A percentile compares a stretch with the other conserved stretches of the same genome.
phyloP scores from a whole-genome alignment of 805 yeast species.

The Tetrapisispora nanseiensis region DNA sequence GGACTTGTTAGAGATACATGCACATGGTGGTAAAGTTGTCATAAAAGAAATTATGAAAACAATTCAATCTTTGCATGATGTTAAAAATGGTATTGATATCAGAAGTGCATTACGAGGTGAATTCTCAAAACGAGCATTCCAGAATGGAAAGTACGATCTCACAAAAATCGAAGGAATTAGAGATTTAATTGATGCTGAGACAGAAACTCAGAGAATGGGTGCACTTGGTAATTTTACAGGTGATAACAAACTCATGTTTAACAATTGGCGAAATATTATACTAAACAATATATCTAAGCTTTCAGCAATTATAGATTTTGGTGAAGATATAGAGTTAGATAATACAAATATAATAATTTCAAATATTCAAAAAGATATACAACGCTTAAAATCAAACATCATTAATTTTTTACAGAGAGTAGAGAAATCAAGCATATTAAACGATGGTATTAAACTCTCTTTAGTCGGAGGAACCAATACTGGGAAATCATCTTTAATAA shows the following conservation, averaged over 20 bases:
- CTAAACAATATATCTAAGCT: constrained; percentile 60
- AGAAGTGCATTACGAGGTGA: constrained; percentile 91
- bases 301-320: constrained; percentile 88
- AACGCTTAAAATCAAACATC: constrained; percentile 37
- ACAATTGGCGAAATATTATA: constrained; percentile 56
- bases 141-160: constrained; percentile 73
- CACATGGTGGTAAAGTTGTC: constrained; percentile 91
- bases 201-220: constrained; percentile 74
- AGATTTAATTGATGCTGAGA: constrained; percentile 86
- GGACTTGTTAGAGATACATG: constrained; percentile 77
- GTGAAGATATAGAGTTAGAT: constrained; percentile 77
- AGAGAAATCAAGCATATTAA: constrained; percentile 49
- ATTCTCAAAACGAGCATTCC: constrained; percentile 77
- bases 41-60: constrained; percentile 57
- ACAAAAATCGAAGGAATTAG: constrained; percentile 87
- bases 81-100: constrained; percentile 33
- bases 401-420: constrained; percentile 34
- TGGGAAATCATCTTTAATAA: constrained; percentile 84
- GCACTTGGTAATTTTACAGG: constrained; percentile 72
- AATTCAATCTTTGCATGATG: constrained; percentile 43
- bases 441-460: constrained; percentile 63
- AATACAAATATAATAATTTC: background rate
- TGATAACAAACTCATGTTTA: constrained; percentile 43
- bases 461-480: constrained; percentile 92
- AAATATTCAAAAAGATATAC: constrained; percentile 38